Percentiles rank a stretch among this genome's conserved stretches.
These are phyloP conservation scores for Cupressus sempervirens DNA, from an alignment of 75 land plant species.

Conservation along the genomic window DNA sequence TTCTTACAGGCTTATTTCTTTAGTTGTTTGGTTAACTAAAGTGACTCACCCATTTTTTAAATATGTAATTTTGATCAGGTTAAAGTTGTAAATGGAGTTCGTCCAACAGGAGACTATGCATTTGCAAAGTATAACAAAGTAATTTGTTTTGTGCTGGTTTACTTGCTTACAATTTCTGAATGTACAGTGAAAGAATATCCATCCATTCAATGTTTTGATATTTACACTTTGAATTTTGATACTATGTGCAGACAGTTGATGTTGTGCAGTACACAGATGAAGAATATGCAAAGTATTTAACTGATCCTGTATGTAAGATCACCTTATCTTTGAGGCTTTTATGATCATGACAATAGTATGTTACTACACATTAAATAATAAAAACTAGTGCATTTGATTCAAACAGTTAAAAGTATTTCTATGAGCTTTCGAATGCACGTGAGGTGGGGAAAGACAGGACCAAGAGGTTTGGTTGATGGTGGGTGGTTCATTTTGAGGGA, in stretches of 20 bases:
- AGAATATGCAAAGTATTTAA: slow-evolving; percentile 80
- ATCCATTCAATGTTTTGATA: not conserved
- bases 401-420: not conserved
- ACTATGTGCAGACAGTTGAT: slow-evolving; percentile 70
- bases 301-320: slow-evolving; percentile 68
- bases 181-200: not conserved
- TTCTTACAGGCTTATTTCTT: not conserved
- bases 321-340: not conserved
- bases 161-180: not conserved
- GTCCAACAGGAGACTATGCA: slow-evolving; percentile 85
- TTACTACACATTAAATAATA: slow-evolving; percentile 1
- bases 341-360: not conserved
- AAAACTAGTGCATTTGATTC: not conserved
- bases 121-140: slow-evolving; percentile 98
- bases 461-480: too few relatives aligned
- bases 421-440: too few relatives aligned
- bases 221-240: slow-evolving; percentile 9
- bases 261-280: slow-evolving; percentile 89
- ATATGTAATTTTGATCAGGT: slow-evolving; percentile 45
- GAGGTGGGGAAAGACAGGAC: too few relatives aligned
- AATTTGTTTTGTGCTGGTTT: not conserved
- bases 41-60: not conserved
- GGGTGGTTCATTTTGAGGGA: too few relatives aligned
- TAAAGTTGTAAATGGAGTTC: slow-evolving; percentile 77
- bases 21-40: not conserved